Conservation (phyloP, 2,329 filamentous ascomycete genomes). For the Sporothrix dimorphospora region DNA sequence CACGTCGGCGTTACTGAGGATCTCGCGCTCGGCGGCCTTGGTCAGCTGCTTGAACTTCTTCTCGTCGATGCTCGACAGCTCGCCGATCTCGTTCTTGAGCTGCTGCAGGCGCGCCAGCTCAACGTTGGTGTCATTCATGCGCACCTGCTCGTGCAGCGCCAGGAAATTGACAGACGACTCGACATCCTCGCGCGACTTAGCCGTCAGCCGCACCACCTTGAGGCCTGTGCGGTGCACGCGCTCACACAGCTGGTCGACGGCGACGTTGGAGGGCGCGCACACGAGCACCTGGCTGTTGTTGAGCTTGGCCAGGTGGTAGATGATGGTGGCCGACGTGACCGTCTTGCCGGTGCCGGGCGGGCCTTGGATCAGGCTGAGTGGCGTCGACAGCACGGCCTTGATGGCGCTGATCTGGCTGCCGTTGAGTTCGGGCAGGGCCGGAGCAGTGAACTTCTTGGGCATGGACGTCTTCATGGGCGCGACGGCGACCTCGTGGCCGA, state of each 20-base stretch:
- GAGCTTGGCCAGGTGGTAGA: constrained; percentile 95
- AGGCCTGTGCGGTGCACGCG: constrained; percentile 92
- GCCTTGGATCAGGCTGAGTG: constrained; percentile 92
- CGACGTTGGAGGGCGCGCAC: constrained; percentile 96
- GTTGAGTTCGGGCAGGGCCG: constrained; percentile 91
- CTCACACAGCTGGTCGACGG: constrained; percentile 96
- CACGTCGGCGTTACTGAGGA: constrained; percentile 91
- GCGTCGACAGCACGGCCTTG: constrained; percentile 90
- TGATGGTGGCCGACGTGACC: constrained; percentile 97
- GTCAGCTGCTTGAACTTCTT: constrained; percentile 98
- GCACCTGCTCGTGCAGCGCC: constrained; percentile 94
- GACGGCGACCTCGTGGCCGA: constrained; percentile 92
- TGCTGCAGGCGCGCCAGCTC: constrained; percentile 91
- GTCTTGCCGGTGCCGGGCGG: constrained; percentile 98
- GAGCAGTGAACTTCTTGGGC: constrained; percentile 95
- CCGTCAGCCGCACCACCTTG: constrained; percentile 97
- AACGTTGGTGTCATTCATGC: constrained; percentile 94
- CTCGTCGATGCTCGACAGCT: constrained; percentile 92
- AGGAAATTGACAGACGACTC: constrained; percentile 97
- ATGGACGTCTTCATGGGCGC: constrained; percentile 94
- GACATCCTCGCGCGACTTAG: constrained; percentile 97
- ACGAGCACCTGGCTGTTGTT: constrained; percentile 94
- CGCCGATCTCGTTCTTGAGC: constrained; percentile 87
- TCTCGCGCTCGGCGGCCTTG: constrained; percentile 90
- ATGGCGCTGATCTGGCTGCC: constrained; percentile 95